phyloP scores from a whole-genome alignment of 2,329 filamentous ascomycete species.

The Aspergillus intermedius region DNA sequence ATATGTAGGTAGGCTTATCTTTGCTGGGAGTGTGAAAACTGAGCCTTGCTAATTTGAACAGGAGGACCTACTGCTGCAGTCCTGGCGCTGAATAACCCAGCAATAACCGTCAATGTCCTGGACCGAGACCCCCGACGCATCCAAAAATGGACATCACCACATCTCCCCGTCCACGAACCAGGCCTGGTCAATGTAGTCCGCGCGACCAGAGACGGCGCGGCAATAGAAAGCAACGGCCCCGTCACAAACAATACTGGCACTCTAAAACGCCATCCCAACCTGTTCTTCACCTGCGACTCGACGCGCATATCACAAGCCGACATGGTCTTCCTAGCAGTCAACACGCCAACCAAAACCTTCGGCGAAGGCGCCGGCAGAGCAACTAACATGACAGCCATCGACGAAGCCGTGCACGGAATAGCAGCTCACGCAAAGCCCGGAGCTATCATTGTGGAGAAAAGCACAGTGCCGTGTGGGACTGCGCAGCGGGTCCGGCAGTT shows the following conservation, averaged over 20 bases:
- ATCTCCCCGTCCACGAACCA: constrained; percentile 71
- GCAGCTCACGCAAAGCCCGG: constrained; percentile 59
- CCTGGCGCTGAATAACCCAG: constrained; percentile 65
- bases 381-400: constrained; percentile 65
- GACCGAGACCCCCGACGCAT: constrained; percentile 63
- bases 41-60: constrained; percentile 20
- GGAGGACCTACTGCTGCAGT: constrained; percentile 71
- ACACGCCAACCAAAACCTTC: constrained; percentile 68
- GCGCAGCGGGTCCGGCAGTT: constrained; percentile 63
- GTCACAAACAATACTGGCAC: constrained; percentile 21
- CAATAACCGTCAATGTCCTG: constrained; percentile 66
- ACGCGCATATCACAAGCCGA: constrained; percentile 61
- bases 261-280: constrained; percentile 52
- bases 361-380: constrained; percentile 65
- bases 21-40: too few relatives aligned
- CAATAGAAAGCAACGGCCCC: constrained; percentile 3
- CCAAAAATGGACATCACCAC: constrained; percentile 63
- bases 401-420: constrained; percentile 62
- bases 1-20: constrained; percentile 58
- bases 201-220: constrained; percentile 32
- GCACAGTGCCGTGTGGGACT: constrained; percentile 70
- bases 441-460: constrained; percentile 75
- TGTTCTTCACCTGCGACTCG: constrained; percentile 67
- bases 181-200: constrained; percentile 63
- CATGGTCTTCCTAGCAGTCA: constrained; percentile 68